Percentiles rank a stretch among this genome's conserved stretches.
These are phyloP conservation scores for Cryptosporidium muris DNA, from an alignment of 169 alveolate genomes.

Conservation along the genomic window DNA sequence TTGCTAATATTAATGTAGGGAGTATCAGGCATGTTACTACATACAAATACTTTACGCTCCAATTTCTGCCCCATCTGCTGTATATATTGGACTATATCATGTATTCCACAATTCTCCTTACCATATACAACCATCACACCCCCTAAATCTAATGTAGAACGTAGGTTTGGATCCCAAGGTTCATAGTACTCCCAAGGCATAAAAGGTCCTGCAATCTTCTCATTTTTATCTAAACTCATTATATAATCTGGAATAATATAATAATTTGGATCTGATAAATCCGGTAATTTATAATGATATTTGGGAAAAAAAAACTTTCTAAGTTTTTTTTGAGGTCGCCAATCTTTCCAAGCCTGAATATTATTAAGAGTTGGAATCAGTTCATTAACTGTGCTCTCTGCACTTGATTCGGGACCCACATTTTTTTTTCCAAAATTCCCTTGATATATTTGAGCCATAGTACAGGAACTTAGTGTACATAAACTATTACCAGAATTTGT, in stretches of 20 bases:
- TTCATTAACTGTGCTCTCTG: not conserved
- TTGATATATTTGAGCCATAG: not conserved
- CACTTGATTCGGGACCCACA: not conserved
- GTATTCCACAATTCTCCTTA: slow-evolving; percentile 77
- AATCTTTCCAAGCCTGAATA: slow-evolving; percentile 37
- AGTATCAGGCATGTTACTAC: slow-evolving; percentile 81
- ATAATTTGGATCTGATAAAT: slow-evolving; percentile 46
- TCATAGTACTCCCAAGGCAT: slow-evolving; percentile 78
- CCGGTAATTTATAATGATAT: slow-evolving; percentile 41
- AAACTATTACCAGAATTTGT: slow-evolving; percentile 19
- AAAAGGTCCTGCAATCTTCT: slow-evolving; percentile 75
- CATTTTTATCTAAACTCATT: slow-evolving; percentile 30
- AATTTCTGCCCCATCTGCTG: slow-evolving; percentile 72
- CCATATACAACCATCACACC: slow-evolving; percentile 81
- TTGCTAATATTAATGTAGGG: slow-evolving; percentile 78
- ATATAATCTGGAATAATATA: slow-evolving; percentile 46
- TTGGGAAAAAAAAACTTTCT: slow-evolving; percentile 49
- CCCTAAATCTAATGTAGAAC: slow-evolving; percentile 76
- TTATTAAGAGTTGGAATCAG: not conserved
- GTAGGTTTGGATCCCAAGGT: slow-evolving; percentile 79
- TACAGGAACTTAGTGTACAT: not conserved
- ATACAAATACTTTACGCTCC: slow-evolving; percentile 74
- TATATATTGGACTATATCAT: slow-evolving; percentile 73
- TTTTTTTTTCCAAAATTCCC: slow-evolving; percentile 14
- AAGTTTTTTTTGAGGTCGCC: slow-evolving; percentile 50